phyloP scores from a whole-genome alignment of 495 filamentous ascomycete species.

The Penicillium paxilli region DNA sequence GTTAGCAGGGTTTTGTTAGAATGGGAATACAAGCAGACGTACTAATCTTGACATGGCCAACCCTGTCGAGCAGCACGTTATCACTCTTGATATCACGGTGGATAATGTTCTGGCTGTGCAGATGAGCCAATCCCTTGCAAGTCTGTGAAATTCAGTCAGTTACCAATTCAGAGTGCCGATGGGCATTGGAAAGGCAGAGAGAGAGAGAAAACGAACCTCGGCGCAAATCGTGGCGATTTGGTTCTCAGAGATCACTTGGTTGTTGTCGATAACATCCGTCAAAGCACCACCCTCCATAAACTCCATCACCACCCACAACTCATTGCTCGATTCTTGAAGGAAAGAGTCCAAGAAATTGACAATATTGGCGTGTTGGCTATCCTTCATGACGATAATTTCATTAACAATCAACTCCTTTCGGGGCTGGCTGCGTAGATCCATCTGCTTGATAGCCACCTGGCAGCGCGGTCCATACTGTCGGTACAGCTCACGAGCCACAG shows the following conservation, averaged over 20 bases:
- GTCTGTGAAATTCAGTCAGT: conserved; percentile 66
- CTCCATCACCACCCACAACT: conserved; percentile 99
- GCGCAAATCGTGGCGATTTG: conserved; percentile 97
- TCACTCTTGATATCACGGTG: conserved; percentile 99
- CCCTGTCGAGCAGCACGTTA: conserved; percentile 91
- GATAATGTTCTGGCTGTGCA: conserved; percentile 95
- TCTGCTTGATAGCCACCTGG: conserved; percentile 98
- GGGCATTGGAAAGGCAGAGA: background rate
- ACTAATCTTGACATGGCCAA: conserved; percentile 98
- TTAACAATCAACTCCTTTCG: conserved; percentile 99
- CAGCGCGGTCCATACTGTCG: conserved; percentile 67
- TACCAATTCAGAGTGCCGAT: too few species aligned
- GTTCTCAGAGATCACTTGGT: conserved; percentile 83
- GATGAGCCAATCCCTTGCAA: conserved; percentile 89
- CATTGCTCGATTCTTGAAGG: conserved; percentile 85
- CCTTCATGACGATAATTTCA: conserved; percentile 99
- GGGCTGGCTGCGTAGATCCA: conserved; percentile 96
- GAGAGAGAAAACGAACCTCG: conserved; percentile 68
- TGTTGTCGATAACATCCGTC: conserved; percentile 98
- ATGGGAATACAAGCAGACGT: conserved; percentile 34
- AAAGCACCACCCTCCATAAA: conserved; percentile 98
- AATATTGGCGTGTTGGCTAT: conserved; percentile 95
- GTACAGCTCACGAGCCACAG: conserved; percentile 65
- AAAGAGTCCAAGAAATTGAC: conserved; percentile 99
- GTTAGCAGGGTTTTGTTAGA: conserved; percentile 4